A percentile compares a stretch with the other conserved stretches of the same genome.
Evolutionary conservation across 495 filamentous ascomycete species (phyloP).

Genomic region (Aspergillus campestris): DNA sequence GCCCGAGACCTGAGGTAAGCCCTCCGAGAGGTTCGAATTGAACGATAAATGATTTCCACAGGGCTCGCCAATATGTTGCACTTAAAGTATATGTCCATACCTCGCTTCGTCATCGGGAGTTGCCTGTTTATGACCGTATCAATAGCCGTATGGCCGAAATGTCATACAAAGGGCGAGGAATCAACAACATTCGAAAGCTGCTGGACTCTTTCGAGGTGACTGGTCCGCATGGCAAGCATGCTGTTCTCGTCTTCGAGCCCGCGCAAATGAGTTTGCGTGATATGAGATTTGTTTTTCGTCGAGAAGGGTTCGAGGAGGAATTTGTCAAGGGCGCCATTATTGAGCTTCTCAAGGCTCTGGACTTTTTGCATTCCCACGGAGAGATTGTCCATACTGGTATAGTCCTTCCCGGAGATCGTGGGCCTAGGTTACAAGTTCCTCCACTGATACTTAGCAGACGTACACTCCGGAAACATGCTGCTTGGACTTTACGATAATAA

Average conservation of each 20-base stretch:
- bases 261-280: constrained; percentile 28
- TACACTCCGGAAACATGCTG: constrained; percentile 23
- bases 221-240: constrained; percentile 34
- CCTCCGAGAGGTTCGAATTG: neutral
- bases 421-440: constrained; percentile 4
- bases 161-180: constrained; percentile 16
- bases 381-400: constrained; percentile 40
- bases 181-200: constrained; percentile 15
- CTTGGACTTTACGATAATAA: constrained; percentile 15
- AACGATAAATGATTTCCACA: constrained; percentile 7
- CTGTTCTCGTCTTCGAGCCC: constrained; percentile 35
- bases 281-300: constrained; percentile 9
- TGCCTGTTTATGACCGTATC: constrained; percentile 27
- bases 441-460: constrained; percentile 23
- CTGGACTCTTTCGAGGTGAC: constrained; percentile 30
- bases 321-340: constrained; percentile 12
- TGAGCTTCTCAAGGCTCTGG: constrained; percentile 22
- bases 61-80: constrained; percentile 27
- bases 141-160: constrained; percentile 12
- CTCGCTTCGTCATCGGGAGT: constrained; percentile 22
- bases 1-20: constrained; percentile 36
- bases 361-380: constrained; percentile 34
- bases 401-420: neutral
- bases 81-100: constrained; percentile 30
- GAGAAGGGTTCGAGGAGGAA: constrained; percentile 13